Evolutionary conservation across 768 basidiomycete genomes (phyloP).

Genomic region (Calvatia gigantea): DNA sequence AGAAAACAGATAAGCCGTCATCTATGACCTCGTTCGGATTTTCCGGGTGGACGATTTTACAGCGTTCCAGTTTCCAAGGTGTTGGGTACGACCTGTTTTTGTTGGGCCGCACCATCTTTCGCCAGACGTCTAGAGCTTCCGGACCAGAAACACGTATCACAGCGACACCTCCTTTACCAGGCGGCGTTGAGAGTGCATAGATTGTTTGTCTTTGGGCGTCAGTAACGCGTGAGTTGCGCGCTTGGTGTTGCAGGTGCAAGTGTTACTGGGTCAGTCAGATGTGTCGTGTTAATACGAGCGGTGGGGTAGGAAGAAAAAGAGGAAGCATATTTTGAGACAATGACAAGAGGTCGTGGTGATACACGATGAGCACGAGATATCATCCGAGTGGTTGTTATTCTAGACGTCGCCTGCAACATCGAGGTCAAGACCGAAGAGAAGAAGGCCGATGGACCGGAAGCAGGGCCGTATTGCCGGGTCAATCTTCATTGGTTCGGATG

Average conservation of each 20-base stretch:
- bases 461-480: neutral
- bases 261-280: neutral
- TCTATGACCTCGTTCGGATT: conserved; percentile 59
- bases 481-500: too few species aligned
- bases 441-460: neutral
- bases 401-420: neutral
- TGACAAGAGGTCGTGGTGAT: neutral
- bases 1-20: conserved; percentile 79
- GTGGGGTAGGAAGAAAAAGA: neutral
- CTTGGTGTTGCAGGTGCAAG: neutral
- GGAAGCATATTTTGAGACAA: neutral
- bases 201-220: conserved; percentile 70
- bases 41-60: conserved; percentile 62
- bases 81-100: conserved; percentile 31
- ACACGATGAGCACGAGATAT: neutral
- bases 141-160: conserved; percentile 84
- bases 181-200: conserved; percentile 84
- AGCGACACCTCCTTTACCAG: conserved; percentile 81
- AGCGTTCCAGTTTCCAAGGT: conserved; percentile 69
- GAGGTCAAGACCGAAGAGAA: neutral
- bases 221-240: conserved; percentile 25
- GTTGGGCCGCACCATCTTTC: conserved; percentile 45
- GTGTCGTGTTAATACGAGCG: neutral
- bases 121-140: conserved; percentile 60
- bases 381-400: neutral